A percentile compares a stretch with the other conserved stretches of the same genome.
These are phyloP conservation scores for Ilex aquifolium DNA, from an alignment of 257 asterid genomes.

Conservation along the genomic window DNA sequence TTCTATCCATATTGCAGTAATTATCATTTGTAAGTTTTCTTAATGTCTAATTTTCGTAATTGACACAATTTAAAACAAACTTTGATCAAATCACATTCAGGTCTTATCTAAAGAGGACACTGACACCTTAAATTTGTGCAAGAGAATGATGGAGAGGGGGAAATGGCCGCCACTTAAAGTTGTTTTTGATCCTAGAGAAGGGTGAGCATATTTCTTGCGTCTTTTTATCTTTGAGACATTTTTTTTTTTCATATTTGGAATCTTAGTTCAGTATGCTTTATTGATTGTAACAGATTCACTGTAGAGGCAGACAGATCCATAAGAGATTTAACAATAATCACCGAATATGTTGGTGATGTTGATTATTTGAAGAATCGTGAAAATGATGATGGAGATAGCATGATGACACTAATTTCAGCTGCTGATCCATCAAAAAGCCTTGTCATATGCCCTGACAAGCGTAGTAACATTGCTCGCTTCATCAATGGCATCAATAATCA, in stretches of 20 bases:
- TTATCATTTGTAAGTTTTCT: not conserved
- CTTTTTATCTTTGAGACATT: not conserved
- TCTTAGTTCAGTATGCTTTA: conserved; percentile 7
- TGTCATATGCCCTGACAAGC: conserved; percentile 82
- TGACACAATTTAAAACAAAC: not conserved
- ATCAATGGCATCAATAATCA: conserved; percentile 95
- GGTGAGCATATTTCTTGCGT: conserved; percentile 32
- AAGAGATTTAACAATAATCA: conserved; percentile 76
- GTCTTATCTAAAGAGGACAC: conserved; percentile 56
- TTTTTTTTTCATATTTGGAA: not conserved
- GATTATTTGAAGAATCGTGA: conserved; percentile 69
- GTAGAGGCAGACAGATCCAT: conserved; percentile 82
- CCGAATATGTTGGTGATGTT: conserved; percentile 93
- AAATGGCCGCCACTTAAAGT: conserved; percentile 94
- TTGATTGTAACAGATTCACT: conserved; percentile 50
- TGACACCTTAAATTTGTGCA: conserved; percentile 65
- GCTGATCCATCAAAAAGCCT: conserved; percentile 59
- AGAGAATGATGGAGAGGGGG: conserved; percentile 84
- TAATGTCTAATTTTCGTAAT: not conserved
- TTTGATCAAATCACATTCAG: conserved; percentile 21
- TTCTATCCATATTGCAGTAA: no score
- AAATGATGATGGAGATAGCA: conserved; percentile 85
- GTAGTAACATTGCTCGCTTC: conserved; percentile 85
- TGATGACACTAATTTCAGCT: conserved; percentile 86
- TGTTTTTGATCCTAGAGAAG: conserved; percentile 73